Base-by-base conservation (phyloP, 2,329 filamentous ascomycete genomes). In the Cladosporium sp. region DNA sequence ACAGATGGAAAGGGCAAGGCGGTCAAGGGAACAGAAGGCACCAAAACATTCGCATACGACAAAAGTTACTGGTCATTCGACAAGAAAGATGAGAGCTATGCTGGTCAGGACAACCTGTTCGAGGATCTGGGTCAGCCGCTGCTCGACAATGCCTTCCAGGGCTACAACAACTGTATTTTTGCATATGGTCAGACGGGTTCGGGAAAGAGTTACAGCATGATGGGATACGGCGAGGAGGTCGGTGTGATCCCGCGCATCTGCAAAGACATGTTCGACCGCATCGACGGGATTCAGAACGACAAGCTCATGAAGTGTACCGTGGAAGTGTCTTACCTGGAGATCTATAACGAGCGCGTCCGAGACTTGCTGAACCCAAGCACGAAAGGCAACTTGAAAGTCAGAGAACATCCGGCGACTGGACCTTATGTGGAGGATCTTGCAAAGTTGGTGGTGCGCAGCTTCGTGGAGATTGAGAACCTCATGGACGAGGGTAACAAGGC, bases 401-500 rank as follows among this genome's bases (percentile, higher is more conserved):
- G 96, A 83, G 95, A 99, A 79, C 95, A 98, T 83, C 95, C 95
- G 2, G 96, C 94, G 2, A 97, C 95, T 1, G 95, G 95, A 69
- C 96, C 96, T 0, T 99, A 99, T 76, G 96, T 99, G 62, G 95
- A 99, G 79, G 95, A 99, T 82, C 84, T 99, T 73, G 93, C 96
- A 68, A 98, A 99, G 78, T 82, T 99, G 66, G 92, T 95, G 1
- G 95, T 99, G 48, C 88, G 92, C 71, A 94, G 92, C 67, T 98
- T 99, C 76, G 85, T 90, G 63, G 96, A 99, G 76, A 98, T 99
- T 70, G 95, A 99, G 75, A 89, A 97, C 76, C 82, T 99, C 73
- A 99, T 99, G 95, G 95, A 99, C 76, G 94, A 98, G 80, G 95
- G 95, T 74, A 99, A 99, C 83, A 99, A 99, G 80, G 95, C 95